A percentile compares a stretch with the other conserved stretches of the same genome.
These are phyloP conservation scores for Kwoniella shandongensis DNA, from an alignment of 768 basidiomycete species.

Conservation along the genomic window DNA sequence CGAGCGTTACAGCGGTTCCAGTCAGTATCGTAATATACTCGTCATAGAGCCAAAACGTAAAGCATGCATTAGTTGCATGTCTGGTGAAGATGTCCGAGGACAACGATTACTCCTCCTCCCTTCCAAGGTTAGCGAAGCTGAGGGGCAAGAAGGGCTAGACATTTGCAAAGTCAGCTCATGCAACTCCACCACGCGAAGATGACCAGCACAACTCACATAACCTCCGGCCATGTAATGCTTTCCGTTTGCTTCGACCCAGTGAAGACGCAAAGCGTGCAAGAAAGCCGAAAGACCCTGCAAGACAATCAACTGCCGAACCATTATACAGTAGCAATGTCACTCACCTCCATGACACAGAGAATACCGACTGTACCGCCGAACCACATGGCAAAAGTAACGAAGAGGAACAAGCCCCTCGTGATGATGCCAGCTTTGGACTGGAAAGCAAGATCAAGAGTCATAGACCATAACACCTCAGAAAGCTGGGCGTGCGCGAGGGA, in stretches of 20 bases:
- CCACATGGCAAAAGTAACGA: slow-evolving; percentile 78
- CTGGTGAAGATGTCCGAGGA: neutral
- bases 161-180: slow-evolving; percentile 16
- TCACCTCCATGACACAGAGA: slow-evolving; percentile 92
- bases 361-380: slow-evolving; percentile 71
- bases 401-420: slow-evolving; percentile 60
- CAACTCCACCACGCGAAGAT: slow-evolving; percentile 1
- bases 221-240: slow-evolving; percentile 91
- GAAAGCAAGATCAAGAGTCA: slow-evolving; percentile 66
- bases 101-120: slow-evolving; percentile 40
- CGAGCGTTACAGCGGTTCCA: neutral
- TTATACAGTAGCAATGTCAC: slow-evolving; percentile 48
- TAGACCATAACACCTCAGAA: slow-evolving; percentile 67
- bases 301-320: neutral
- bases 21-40: slow-evolving; percentile 1
- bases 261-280: slow-evolving; percentile 89
- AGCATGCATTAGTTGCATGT: slow-evolving; percentile 1
- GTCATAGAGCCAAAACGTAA: neutral
- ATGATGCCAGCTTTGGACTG: slow-evolving; percentile 54
- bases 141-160: slow-evolving; percentile 52
- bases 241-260: slow-evolving; percentile 98
- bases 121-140: slow-evolving; percentile 48
- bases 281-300: slow-evolving; percentile 86
- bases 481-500: slow-evolving; percentile 97
- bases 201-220: slow-evolving; percentile 60